Evolutionary conservation across 805 yeast genomes (phyloP).

Genomic region (Ogataea trehalophila): DNA sequence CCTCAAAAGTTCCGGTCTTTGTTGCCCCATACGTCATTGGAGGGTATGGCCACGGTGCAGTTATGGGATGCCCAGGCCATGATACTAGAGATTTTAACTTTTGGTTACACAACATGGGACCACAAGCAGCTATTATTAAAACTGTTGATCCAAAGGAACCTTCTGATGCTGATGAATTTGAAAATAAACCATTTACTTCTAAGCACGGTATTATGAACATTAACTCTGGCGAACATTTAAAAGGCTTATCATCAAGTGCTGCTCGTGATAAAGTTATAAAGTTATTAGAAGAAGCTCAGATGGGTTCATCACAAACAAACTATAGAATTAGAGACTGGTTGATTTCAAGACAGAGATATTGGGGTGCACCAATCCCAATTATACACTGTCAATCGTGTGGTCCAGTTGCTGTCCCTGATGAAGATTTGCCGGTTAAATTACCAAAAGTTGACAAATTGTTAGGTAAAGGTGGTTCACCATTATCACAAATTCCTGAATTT

Average conservation of each 20-base stretch:
- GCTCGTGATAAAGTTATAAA: slow-evolving; percentile 46
- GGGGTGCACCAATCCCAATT: slow-evolving; percentile 99
- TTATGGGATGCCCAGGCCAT: slow-evolving; percentile 97
- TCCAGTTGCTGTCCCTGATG: slow-evolving; percentile 85
- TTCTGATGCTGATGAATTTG: slow-evolving; percentile 8
- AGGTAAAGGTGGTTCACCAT: slow-evolving; percentile 59
- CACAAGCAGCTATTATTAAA: slow-evolving; percentile 30
- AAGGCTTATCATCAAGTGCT: slow-evolving; percentile 44
- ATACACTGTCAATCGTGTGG: slow-evolving; percentile 87
- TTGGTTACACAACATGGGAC: slow-evolving; percentile 63
- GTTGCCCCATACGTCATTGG: slow-evolving; percentile 89
- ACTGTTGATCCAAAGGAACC: slow-evolving; percentile 42
- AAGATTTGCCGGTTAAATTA: slow-evolving; percentile 74
- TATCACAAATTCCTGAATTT: slow-evolving; percentile 63
- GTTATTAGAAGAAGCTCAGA: slow-evolving; percentile 14
- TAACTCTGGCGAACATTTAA: slow-evolving; percentile 39
- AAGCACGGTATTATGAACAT: slow-evolving; percentile 45
- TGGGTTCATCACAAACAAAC: slow-evolving; percentile 48
- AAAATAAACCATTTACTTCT: slow-evolving; percentile 31
- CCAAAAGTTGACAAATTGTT: slow-evolving; percentile 49
- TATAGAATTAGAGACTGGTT: slow-evolving; percentile 88
- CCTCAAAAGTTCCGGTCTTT: slow-evolving; percentile 59
- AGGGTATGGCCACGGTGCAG: slow-evolving; percentile 86
- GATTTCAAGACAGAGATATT: slow-evolving; percentile 87
- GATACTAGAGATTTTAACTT: slow-evolving; percentile 80